Base-by-base conservation (phyloP, 1,284 basidiomycete species). In the Violaceomyces palustris region DNA sequence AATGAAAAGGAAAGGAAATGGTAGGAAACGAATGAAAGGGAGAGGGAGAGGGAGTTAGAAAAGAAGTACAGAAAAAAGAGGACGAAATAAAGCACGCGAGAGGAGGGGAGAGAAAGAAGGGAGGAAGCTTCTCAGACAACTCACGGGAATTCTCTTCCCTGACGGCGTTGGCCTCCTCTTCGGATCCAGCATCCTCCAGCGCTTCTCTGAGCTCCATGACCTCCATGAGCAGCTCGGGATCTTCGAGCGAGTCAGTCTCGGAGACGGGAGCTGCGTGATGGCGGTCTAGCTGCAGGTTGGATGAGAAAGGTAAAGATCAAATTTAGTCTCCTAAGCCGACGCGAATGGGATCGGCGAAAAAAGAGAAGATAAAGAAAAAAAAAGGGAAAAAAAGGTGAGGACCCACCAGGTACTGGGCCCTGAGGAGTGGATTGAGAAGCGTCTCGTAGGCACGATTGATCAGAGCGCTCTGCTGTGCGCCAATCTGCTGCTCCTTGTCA, bases 371-470 rank as follows among this genome's bases (percentile, higher is more conserved):
- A 17, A 41, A 37, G 30, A 10, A 35, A 15, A 10, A 35, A 30
- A 40, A 19, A 17, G 9, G 33, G 18, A 19, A 36, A n/a, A n/a
- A n/a, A n/a, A n/a, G n/a, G 6, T 6, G 14, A 17, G 30, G 14
- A 45, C 52, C 22, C 30, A 52, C 45, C 23, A 72, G 48, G 27
- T 68, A 67, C 32, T 63, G 50, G 1, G 68, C 65, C 3, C 69
- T 51, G 1, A 45, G 37, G 3, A 72, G 49, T 5, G 69, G 69
- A n/a, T 62, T 47, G 21, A 50, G 42, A 6, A 72, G 53, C 12
- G 67, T 70, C 43, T 70, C 67, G 46, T 72, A 72, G 1, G 69
- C 69, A 15, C 64, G 63, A 39, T 72, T 72, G 49, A 72, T 53
- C 22, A 69, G 37, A 3, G 69, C 59, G 9, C 60, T 64, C 32